Evolutionary conservation across 2,329 filamentous ascomycete species (phyloP).

Genomic region (Scleromitrula shiraiana): DNA sequence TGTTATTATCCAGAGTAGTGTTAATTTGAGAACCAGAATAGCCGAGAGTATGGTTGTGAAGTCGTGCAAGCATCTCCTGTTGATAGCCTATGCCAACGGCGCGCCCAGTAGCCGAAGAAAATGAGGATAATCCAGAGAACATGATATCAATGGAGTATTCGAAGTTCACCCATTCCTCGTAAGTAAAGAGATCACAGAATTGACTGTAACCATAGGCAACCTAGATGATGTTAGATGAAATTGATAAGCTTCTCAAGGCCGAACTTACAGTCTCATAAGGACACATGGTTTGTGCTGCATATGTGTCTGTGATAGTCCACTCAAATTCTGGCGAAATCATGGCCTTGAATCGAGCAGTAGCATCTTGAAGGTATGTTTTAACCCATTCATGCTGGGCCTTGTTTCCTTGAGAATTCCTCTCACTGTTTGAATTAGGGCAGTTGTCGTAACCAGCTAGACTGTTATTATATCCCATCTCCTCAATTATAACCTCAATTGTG

Average conservation of each 20-base stretch:
- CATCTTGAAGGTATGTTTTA: conserved; percentile 54
- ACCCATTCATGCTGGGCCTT: conserved; percentile 53
- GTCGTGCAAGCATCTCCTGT: conserved; percentile 62
- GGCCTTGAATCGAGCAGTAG: conserved; percentile 49
- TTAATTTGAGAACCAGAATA: conserved; percentile 57
- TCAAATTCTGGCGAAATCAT: conserved; percentile 46
- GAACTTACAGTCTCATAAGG: conserved; percentile 59
- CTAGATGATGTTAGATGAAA: conserved; percentile 21
- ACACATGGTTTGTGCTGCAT: conserved; percentile 63
- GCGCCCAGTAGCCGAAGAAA: conserved; percentile 35
- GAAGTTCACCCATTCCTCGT: conserved; percentile 65
- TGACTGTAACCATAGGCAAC: conserved; percentile 67
- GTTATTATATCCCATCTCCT: conserved; percentile 57
- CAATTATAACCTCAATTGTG: conserved; percentile 65
- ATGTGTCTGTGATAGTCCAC: conserved; percentile 57
- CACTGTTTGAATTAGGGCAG: conserved; percentile 52
- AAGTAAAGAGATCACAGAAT: conserved; percentile 69
- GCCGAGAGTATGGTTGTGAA: conserved; percentile 56
- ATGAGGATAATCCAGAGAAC: conserved; percentile 46
- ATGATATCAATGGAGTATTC: conserved; percentile 62
- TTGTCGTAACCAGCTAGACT: conserved; percentile 59
- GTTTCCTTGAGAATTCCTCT: conserved; percentile 40
- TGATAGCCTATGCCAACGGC: conserved; percentile 69
- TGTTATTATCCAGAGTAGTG: conserved; percentile 60
- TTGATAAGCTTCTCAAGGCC: background rate